These are phyloP conservation scores for Claviceps purpurea DNA, from an alignment of 2,329 filamentous ascomycete genomes.

Conservation along the genomic window DNA sequence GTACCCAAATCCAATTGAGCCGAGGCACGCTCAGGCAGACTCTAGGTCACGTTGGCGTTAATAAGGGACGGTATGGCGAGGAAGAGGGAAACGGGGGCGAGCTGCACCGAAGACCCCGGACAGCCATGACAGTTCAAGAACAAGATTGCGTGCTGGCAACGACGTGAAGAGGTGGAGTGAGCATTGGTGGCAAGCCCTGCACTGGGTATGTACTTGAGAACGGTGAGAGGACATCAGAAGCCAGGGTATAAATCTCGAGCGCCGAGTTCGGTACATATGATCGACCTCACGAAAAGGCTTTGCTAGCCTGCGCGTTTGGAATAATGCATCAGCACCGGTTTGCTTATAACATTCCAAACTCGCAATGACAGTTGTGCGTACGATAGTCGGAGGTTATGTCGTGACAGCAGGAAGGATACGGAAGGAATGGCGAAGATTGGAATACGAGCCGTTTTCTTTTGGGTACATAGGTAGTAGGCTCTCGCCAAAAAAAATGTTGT, in stretches of 20 bases:
- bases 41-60: not conserved
- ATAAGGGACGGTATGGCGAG: not conserved
- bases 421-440: not conserved
- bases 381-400: not conserved
- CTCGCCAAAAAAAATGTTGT: not conserved
- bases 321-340: not conserved
- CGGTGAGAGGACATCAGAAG: not conserved
- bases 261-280: not conserved
- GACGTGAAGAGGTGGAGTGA: too few species aligned
- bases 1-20: not conserved
- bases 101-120: not conserved
- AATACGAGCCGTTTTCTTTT: not conserved
- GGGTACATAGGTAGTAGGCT: not conserved
- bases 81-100: not conserved
- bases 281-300: not conserved
- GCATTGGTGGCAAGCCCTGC: not conserved
- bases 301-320: not conserved
- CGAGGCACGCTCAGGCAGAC: not conserved
- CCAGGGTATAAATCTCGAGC: not conserved
- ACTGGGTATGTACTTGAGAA: not conserved
- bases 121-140: not conserved
- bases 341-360: not conserved
- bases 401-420: not conserved
- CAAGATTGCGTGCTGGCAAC: not conserved
- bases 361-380: not conserved